Evolutionary conservation across 177 flowering plant species (phyloP).

Genomic region (Vitis hybrid): DNA sequence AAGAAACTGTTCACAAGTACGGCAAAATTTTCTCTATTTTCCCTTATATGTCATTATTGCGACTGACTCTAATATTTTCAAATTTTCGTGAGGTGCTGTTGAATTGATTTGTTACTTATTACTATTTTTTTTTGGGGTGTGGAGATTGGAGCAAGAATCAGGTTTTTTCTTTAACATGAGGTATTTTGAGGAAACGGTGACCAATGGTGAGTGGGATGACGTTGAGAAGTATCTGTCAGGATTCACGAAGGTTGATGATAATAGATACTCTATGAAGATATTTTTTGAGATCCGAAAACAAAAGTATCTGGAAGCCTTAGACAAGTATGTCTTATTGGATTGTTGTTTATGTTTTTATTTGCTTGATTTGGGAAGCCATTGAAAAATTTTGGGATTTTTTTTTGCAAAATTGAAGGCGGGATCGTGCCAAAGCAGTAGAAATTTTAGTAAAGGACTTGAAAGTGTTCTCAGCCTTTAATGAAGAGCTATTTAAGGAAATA

Average conservation of each 20-base stretch:
- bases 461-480: conserved; percentile 69
- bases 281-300: conserved; percentile 68
- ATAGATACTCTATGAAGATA: conserved; percentile 66
- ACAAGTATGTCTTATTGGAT: conserved; percentile 33
- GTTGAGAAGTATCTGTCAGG: conserved; percentile 68
- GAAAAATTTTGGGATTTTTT: neutral
- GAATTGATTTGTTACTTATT: neutral
- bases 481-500: conserved; percentile 73
- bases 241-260: conserved; percentile 58
- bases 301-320: conserved; percentile 65
- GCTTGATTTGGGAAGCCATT: neutral
- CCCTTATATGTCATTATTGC: neutral
- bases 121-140: neutral
- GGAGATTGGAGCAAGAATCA: conserved; percentile 66
- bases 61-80: neutral
- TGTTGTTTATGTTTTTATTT: neutral
- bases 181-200: conserved; percentile 60
- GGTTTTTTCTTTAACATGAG: conserved; percentile 65
- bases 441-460: conserved; percentile 75
- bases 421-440: conserved; percentile 70
- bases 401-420: conserved; percentile 37
- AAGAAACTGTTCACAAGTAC: conserved; percentile 54
- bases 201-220: conserved; percentile 71
- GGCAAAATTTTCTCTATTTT: conserved; percentile 4
- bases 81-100: neutral